These are phyloP conservation scores for Strigomonas oncopelti DNA, from an alignment of 208 protist species.

Conservation along the genomic window DNA sequence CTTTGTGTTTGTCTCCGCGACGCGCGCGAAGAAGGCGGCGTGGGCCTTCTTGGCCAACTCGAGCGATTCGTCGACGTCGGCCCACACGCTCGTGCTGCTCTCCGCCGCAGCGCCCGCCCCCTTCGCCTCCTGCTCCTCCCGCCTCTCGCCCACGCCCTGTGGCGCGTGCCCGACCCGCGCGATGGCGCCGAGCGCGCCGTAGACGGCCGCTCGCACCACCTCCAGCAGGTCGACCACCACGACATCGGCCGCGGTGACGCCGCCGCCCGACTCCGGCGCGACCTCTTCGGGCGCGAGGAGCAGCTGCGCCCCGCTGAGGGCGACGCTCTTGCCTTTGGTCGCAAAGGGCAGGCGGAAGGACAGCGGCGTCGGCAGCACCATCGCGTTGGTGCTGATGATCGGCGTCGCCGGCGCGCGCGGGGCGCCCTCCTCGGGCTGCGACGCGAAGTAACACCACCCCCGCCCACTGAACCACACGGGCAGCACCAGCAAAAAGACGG, in stretches of 20 bases:
- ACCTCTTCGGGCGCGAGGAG: slow-evolving; percentile 45
- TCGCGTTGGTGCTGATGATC: slow-evolving; percentile 27
- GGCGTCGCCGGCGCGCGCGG: slow-evolving; percentile 21
- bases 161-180: neutral
- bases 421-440: neutral
- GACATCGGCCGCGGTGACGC: neutral
- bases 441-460: slow-evolving; percentile 31
- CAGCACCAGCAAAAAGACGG: slow-evolving; percentile 52
- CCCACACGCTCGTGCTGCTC: neutral
- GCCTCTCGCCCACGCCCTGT: neutral
- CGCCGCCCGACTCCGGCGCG: neutral
- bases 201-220: slow-evolving; percentile 41
- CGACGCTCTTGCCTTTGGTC: slow-evolving; percentile 44
- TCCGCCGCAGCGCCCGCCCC: neutral
- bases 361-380: slow-evolving; percentile 43
- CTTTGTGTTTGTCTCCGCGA: slow-evolving; percentile 1
- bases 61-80: neutral
- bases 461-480: slow-evolving; percentile 47
- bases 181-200: slow-evolving; percentile 27
- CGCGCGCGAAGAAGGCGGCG: slow-evolving; percentile 23
- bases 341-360: slow-evolving; percentile 66
- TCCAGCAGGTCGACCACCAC: slow-evolving; percentile 25
- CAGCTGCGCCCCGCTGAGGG: slow-evolving; percentile 51
- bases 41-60: neutral
- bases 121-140: neutral